Percentiles rank a stretch among this genome's conserved stretches.
phyloP scores from a whole-genome alignment of 1,284 basidiomycete species.

The Boletus mariae region DNA sequence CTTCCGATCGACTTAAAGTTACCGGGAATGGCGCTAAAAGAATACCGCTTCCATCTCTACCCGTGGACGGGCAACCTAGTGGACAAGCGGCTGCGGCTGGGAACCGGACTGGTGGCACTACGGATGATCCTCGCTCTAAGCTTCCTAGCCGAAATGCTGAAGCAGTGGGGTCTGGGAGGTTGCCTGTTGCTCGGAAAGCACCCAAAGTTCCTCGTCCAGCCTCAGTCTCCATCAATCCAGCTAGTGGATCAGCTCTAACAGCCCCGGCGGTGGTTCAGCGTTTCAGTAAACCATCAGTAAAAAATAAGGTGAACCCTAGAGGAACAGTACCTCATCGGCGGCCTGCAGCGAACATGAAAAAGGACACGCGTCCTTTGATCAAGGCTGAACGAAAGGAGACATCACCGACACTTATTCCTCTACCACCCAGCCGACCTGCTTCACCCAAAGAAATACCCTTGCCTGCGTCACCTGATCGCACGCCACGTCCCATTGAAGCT shows the following conservation, averaged over 20 bases:
- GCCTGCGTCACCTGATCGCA: constrained; percentile 26
- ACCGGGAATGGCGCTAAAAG: constrained; percentile 35
- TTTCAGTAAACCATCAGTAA: constrained; percentile 11
- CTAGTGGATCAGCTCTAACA: neutral
- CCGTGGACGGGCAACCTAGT: constrained; percentile 2
- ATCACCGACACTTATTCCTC: constrained; percentile 26
- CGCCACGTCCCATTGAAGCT: neutral
- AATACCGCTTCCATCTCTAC: constrained; percentile 30
- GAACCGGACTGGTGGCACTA: neutral
- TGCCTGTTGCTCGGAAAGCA: constrained; percentile 8
- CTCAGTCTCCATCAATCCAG: constrained; percentile 12
- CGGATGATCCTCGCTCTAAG: constrained; percentile 13
- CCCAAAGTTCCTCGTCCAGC: constrained; percentile 5
- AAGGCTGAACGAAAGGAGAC: constrained; percentile 15
- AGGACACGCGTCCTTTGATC: constrained; percentile 12
- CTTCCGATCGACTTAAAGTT: constrained; percentile 20
- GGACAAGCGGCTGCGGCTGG: constrained; percentile 5
- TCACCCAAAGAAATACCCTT: constrained; percentile 25
- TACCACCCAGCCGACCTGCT: constrained; percentile 30
- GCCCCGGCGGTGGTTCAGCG: constrained; percentile 6
- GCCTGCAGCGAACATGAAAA: constrained; percentile 6
- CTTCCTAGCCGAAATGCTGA: constrained; percentile 8
- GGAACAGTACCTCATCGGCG: constrained; percentile 8
- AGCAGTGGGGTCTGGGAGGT: constrained; percentile 1
- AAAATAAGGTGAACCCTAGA: constrained; percentile 9